Evolutionary conservation across 2,329 filamentous ascomycete species (phyloP).

Genomic region (Fusarium tricinctum): DNA sequence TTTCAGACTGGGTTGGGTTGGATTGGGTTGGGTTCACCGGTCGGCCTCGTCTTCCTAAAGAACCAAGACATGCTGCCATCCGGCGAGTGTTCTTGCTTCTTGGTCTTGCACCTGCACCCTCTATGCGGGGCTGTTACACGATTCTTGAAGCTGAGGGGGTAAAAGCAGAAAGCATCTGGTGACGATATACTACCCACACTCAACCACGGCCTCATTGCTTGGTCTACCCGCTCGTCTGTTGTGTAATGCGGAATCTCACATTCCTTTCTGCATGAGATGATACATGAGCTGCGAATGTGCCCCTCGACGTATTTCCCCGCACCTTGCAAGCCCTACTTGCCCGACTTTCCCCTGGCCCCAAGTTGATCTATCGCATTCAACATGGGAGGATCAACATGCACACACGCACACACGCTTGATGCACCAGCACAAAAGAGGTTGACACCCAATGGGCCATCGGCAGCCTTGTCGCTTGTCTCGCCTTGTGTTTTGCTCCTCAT

Average conservation of each 20-base stretch:
- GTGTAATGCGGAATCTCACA: conserved; percentile 49
- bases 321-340: conserved; percentile 34
- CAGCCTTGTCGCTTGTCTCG: conserved; percentile 43
- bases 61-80: conserved; percentile 22
- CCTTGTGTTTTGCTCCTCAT: conserved; percentile 26
- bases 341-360: conserved; percentile 28
- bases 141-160: conserved; percentile 18
- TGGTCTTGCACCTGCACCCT: conserved; percentile 3
- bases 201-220: conserved; percentile 35
- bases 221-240: conserved; percentile 28
- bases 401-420: conserved; percentile 24
- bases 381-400: conserved; percentile 42
- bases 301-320: conserved; percentile 43
- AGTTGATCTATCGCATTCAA: conserved; percentile 27
- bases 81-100: conserved; percentile 2
- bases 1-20: conserved; percentile 16
- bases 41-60: conserved; percentile 22
- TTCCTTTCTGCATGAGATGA: conserved; percentile 35
- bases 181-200: conserved; percentile 34
- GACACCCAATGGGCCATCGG: conserved; percentile 39
- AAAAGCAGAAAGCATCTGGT: conserved; percentile 24
- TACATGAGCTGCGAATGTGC: conserved; percentile 19
- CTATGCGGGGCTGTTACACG: conserved; percentile 32
- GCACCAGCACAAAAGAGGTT: conserved; percentile 23
- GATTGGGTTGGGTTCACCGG: conserved; percentile 1